Percentiles rank a stretch among this genome's conserved stretches.
Evolutionary conservation across 2,329 filamentous ascomycete species (phyloP).

Genomic region (Diaporthe sp.): DNA sequence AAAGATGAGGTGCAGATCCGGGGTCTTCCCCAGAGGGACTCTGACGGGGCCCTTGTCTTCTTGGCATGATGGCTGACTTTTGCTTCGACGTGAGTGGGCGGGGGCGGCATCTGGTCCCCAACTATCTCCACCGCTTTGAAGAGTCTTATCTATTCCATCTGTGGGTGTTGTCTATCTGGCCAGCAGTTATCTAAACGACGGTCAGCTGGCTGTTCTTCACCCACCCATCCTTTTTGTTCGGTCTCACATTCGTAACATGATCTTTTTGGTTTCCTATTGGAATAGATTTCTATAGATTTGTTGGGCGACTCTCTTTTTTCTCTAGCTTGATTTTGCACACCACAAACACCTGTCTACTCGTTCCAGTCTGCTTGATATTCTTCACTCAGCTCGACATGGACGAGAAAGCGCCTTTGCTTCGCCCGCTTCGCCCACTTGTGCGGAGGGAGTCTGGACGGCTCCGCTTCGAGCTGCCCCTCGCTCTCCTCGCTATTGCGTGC

Average conservation of each 20-base stretch:
- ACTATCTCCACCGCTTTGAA: background rate
- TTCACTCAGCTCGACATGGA: constrained; percentile 31
- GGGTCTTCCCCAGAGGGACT: constrained; percentile 31
- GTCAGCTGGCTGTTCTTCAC: constrained; percentile 27
- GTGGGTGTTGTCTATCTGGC: constrained; percentile 27
- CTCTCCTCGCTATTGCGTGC: constrained; percentile 17
- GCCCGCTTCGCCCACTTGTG: constrained; percentile 30
- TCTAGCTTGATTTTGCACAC: background rate
- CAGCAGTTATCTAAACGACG: constrained; percentile 31
- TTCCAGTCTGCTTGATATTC: background rate
- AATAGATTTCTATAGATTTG: constrained; percentile 12
- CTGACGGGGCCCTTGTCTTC: constrained; percentile 1
- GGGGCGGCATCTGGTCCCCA: background rate
- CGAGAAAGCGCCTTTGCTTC: constrained; percentile 39
- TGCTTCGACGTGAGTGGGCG: constrained; percentile 32
- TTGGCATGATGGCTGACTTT: constrained; percentile 15
- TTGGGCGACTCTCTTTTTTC: background rate
- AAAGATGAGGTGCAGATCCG: constrained; percentile 25
- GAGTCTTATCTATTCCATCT: constrained; percentile 39
- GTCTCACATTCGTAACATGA: constrained; percentile 25
- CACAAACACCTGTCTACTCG: background rate
- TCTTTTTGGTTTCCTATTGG: background rate
- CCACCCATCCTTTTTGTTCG: background rate
- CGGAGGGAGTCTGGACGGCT: constrained; percentile 25
- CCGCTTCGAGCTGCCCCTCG: constrained; percentile 32